Percentiles rank a stretch among this genome's conserved stretches.
Evolutionary conservation across 495 filamentous ascomycete species (phyloP).

Genomic region (Sabuloglossum arenarium): DNA sequence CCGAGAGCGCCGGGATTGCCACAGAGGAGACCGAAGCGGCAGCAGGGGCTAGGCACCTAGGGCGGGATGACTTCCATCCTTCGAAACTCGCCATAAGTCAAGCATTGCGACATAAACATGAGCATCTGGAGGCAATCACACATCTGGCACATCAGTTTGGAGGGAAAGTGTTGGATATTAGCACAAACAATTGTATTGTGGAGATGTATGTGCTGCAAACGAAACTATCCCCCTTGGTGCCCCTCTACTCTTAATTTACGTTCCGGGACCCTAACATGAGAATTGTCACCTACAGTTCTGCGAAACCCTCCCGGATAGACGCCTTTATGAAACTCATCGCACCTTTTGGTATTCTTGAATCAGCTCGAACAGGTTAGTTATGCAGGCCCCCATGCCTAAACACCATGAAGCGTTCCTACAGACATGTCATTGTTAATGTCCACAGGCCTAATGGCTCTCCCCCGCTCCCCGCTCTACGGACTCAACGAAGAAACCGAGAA

Average conservation of each 20-base stretch:
- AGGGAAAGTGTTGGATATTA: conserved; percentile 93
- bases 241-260: background rate
- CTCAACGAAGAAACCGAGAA: conserved; percentile 49
- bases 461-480: conserved; percentile 69
- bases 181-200: conserved; percentile 93
- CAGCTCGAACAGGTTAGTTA: conserved; percentile 47
- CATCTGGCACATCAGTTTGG: conserved; percentile 94
- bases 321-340: conserved; percentile 90
- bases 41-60: background rate
- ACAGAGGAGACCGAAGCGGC: conserved; percentile 16
- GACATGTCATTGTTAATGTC: background rate
- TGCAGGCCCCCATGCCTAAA: background rate
- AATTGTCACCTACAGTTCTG: conserved; percentile 34
- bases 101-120: conserved; percentile 85
- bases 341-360: conserved; percentile 95
- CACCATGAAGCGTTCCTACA: background rate
- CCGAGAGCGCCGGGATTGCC: conserved; percentile 6
- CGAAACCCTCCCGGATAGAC: conserved; percentile 85
- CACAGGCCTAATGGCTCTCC: conserved; percentile 77
- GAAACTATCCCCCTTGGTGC: background rate
- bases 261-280: background rate
- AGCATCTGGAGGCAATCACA: conserved; percentile 87
- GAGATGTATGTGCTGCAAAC: conserved; percentile 50
- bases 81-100: conserved; percentile 63
- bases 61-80: conserved; percentile 60